Evolutionary conservation across 345 rosid species (phyloP).

Genomic region (Trapa incisa): DNA sequence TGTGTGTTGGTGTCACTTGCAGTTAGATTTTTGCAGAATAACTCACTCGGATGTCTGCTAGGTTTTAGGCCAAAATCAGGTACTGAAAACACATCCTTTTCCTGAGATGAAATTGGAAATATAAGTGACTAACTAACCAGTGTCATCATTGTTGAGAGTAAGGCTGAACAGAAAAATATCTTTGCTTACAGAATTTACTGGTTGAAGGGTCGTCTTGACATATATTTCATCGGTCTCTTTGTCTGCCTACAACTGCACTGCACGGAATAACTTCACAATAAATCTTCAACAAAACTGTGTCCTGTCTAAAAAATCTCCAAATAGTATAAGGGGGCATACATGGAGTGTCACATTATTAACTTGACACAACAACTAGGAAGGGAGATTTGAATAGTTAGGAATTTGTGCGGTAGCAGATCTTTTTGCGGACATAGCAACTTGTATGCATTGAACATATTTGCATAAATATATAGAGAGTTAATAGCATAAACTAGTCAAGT

Average conservation of each 20-base stretch:
- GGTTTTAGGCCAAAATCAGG: conserved; percentile 77
- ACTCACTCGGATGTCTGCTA: conserved; percentile 83
- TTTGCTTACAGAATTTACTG: conserved; percentile 59
- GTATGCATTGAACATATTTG: not conserved
- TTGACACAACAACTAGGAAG: conserved; percentile 93
- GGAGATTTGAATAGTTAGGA: conserved; percentile 90
- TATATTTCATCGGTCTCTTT: conserved; percentile 88
- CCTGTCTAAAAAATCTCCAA: too few species aligned
- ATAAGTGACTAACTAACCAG: not conserved
- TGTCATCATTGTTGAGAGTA: not conserved
- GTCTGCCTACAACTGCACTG: conserved; percentile 49
- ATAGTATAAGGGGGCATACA: conserved; percentile 24
- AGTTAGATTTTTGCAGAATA: conserved; percentile 90
- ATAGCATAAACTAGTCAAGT: not conserved
- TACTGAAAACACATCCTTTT: conserved; percentile 73
- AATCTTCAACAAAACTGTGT: not conserved
- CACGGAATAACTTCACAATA: conserved; percentile 5
- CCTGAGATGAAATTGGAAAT: conserved; percentile 28
- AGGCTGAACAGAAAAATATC: not conserved
- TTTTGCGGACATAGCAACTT: conserved; percentile 92
- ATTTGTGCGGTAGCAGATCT: conserved; percentile 79
- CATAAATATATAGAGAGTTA: not conserved
- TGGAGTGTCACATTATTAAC: conserved; percentile 82
- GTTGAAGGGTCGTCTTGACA: conserved; percentile 96
- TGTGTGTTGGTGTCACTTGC: conserved; percentile 99